Percentiles rank a stretch among this genome's conserved stretches.
Evolutionary conservation across 164 flowering plant genomes (phyloP).

Genomic region (Macadamia integrifolia): DNA sequence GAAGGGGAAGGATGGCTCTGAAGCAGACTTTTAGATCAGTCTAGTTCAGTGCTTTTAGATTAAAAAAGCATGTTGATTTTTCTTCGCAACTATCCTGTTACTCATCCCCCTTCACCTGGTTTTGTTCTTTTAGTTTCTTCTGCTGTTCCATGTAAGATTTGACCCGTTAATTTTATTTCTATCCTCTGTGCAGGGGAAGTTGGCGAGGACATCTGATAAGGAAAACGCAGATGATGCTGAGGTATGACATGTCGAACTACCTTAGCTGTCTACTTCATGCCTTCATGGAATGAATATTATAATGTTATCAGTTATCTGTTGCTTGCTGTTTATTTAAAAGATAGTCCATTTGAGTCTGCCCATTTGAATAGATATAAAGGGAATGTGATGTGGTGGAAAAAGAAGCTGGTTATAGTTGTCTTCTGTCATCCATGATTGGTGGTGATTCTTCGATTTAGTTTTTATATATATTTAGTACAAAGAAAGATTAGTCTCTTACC

Average conservation of each 20-base stretch:
- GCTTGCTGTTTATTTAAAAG: background rate
- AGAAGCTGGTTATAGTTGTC: background rate
- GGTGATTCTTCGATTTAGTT: slow-evolving; percentile 4
- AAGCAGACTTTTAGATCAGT: too few relatives aligned
- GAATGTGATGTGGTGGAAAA: background rate
- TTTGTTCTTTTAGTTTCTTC: background rate
- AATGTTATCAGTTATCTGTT: background rate
- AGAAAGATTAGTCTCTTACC: background rate
- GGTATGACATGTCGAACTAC: slow-evolving; percentile 15
- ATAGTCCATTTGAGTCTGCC: background rate
- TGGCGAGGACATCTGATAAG: slow-evolving; percentile 19
- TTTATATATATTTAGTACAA: background rate
- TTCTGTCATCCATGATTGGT: background rate
- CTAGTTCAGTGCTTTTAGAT: background rate
- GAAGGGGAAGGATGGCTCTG: too few relatives aligned
- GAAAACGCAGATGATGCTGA: slow-evolving; percentile 14
- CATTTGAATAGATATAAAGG: background rate
- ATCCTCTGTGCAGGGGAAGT: slow-evolving; percentile 31
- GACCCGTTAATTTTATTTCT: background rate
- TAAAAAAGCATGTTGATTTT: background rate
- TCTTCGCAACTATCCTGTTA: background rate
- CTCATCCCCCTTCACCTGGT: background rate
- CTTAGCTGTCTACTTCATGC: background rate
- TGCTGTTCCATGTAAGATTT: background rate
- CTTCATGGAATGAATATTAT: background rate